Conservation (phyloP, 495 filamentous ascomycete genomes). For the Letharia lupina region DNA sequence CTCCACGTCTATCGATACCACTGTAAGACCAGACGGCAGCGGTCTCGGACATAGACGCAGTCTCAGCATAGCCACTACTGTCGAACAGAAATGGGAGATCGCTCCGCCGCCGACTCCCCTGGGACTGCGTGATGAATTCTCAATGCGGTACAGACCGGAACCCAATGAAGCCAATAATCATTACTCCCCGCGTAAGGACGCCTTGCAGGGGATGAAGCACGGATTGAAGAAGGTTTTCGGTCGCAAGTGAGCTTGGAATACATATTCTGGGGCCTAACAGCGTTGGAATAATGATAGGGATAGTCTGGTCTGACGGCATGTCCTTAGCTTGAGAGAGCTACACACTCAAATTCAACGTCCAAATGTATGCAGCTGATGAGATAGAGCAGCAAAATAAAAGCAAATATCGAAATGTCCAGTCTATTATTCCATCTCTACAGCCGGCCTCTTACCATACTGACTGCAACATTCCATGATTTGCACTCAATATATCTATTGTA, state of each 20-base stretch:
- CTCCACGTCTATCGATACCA: background rate
- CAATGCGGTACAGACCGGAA: conserved; percentile 3
- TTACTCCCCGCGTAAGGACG: background rate
- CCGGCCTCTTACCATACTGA: background rate
- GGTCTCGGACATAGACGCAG: background rate
- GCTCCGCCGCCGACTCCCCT: background rate
- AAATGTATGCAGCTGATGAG: background rate
- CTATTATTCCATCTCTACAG: background rate
- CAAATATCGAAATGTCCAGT: background rate
- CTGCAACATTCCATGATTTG: background rate
- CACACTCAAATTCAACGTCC: background rate
- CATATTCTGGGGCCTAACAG: background rate
- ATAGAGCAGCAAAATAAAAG: background rate
- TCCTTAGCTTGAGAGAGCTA: background rate
- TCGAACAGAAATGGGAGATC: background rate
- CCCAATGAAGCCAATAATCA: background rate
- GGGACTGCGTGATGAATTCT: background rate
- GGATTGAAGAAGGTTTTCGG: background rate
- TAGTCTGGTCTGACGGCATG: background rate
- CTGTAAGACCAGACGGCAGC: background rate
- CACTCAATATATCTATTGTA: background rate
- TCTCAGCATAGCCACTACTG: background rate
- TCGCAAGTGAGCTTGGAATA: background rate
- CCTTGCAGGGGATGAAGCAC: background rate
- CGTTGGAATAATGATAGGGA: background rate